These are phyloP conservation scores for Scalesia atractyloides DNA, from an alignment of 129 eudicot species.

Conservation along the genomic window DNA sequence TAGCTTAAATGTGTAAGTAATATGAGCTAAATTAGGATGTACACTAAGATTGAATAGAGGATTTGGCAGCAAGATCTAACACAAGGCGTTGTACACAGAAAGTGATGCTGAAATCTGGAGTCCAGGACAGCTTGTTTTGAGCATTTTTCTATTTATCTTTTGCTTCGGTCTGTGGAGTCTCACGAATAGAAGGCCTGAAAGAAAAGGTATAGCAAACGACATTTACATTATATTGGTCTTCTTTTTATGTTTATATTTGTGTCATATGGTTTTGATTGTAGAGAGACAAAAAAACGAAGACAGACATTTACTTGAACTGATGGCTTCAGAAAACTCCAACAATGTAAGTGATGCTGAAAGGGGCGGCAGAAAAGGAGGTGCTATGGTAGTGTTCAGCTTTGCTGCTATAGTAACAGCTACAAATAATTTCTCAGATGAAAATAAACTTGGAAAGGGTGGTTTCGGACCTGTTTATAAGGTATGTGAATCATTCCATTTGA, in stretches of 20 bases:
- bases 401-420: constrained; percentile 38
- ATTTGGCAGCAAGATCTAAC: neutral
- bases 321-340: constrained; percentile 31
- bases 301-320: constrained; percentile 29
- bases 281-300: constrained; percentile 25
- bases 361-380: constrained; percentile 36
- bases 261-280: constrained; percentile 15
- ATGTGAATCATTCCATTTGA: neutral
- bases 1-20: neutral
- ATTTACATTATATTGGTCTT: neutral
- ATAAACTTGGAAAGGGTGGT: constrained; percentile 57
- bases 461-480: constrained; percentile 61
- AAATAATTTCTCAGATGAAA: constrained; percentile 32
- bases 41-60: neutral
- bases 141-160: constrained; percentile 14
- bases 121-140: constrained; percentile 12
- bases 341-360: constrained; percentile 10
- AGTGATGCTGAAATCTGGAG: constrained; percentile 26
- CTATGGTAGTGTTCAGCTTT: constrained; percentile 37
- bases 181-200: constrained; percentile 24
- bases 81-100: constrained; percentile 4
- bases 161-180: constrained; percentile 20
- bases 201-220: constrained; percentile 24
- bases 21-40: neutral
- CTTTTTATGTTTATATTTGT: neutral